Evolutionary conservation across 164 flowering plant genomes (phyloP), one percentile per base, ranked within the genome.

Genomic region (Nymphaea colorata): DNA sequence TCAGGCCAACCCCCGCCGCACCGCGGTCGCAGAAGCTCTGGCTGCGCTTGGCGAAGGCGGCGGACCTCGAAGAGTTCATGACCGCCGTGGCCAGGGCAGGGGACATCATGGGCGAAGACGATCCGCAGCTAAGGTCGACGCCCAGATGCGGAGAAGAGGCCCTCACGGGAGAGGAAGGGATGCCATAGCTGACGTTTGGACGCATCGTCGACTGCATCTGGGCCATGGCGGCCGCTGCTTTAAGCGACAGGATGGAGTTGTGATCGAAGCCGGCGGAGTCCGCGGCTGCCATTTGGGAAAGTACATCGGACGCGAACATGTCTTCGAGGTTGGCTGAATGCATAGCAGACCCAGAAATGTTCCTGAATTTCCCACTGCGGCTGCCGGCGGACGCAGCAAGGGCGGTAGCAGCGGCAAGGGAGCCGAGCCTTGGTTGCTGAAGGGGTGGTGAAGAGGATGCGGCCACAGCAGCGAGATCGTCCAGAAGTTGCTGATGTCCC

Each of bases 21-120:
- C 84, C 78, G 0, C 96, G 89, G 65, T 89, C 93, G 15, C 84
- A 74, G 71, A 91, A 91, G 76, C 97, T 91, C 78, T 91, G 96
- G 80, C 97, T 89, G 62, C 97, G 80, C 74, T 91, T 85, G 2
- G 88, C 79, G 72, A 89, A 87, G 2, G 93, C 90, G 41, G 90
- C 73, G 3, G 93, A 79, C 77, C 90, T 43, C 4, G 70, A 68
- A 25, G 96, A 81, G 60, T 76, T 90, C 89, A 93, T 83, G 55
- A 85, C 80, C 5, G 69, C 69, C 5, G 69, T 79, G 0, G 93
- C 86, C 57, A 80, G 76, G 12, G 88, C 80, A 5, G 76, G 78
- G 1, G 88, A 61, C 8, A 51, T 51, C 57, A 51, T 51, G 4
- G 57, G 3, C 8, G 57, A 51, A 51, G 57, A 51, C 8, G 57